Evolutionary conservation across 2,329 filamentous ascomycete species (phyloP).

Genomic region (Pezicula neosporulosa): DNA sequence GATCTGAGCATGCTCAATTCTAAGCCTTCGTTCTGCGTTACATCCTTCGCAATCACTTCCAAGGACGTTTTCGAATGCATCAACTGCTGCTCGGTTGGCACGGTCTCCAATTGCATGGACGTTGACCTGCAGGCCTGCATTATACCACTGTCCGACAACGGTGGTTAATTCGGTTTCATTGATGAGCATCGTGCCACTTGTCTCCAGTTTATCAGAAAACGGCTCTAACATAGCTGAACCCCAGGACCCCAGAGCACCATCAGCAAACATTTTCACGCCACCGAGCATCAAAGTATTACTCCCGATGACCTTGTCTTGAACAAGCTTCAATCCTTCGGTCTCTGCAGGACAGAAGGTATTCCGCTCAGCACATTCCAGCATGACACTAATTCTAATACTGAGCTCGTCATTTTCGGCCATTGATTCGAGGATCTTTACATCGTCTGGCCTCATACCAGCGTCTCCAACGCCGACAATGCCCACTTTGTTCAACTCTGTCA

Average conservation of each 20-base stretch:
- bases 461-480: constrained; percentile 69
- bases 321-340: constrained; percentile 31
- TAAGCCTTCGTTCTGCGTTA: constrained; percentile 54
- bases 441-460: constrained; percentile 55
- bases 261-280: constrained; percentile 68
- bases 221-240: constrained; percentile 70
- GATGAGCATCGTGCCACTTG: constrained; percentile 62
- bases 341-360: constrained; percentile 61
- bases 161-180: constrained; percentile 55
- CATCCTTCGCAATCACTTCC: constrained; percentile 50
- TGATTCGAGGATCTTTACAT: constrained; percentile 50
- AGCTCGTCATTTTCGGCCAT: constrained; percentile 49
- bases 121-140: constrained; percentile 62
- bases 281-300: constrained; percentile 43
- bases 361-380: constrained; percentile 62
- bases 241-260: constrained; percentile 69
- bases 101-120: constrained; percentile 71
- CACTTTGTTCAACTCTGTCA: constrained; percentile 58
- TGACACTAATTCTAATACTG: constrained; percentile 63
- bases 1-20: constrained; percentile 70
- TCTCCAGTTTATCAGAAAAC: constrained; percentile 60
- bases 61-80: constrained; percentile 58
- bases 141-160: constrained; percentile 56
- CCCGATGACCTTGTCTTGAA: constrained; percentile 15
- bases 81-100: constrained; percentile 61